These are phyloP conservation scores for Tolypocladium tropicale DNA, from an alignment of 2,329 filamentous ascomycete species.

Conservation along the genomic window DNA sequence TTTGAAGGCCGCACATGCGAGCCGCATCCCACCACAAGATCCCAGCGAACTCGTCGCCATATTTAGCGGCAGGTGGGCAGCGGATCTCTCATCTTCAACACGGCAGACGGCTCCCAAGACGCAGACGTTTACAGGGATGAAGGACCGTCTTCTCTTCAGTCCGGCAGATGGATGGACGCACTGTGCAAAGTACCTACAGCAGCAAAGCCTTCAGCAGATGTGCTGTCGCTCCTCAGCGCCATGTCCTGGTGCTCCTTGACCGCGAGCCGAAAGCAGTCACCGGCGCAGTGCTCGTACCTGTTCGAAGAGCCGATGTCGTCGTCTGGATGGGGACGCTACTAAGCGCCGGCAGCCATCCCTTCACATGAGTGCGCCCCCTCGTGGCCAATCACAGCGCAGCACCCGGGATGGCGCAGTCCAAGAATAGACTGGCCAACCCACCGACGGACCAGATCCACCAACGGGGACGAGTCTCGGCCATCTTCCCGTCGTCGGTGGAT, in stretches of 20 bases:
- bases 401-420: not conserved
- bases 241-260: not conserved
- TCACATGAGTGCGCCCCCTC: not conserved
- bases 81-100: not conserved
- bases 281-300: not conserved
- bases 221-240: not conserved
- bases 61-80: too few species aligned
- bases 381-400: conserved; percentile 2
- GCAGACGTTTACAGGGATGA: too few species aligned
- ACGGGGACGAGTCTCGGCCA: not conserved
- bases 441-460: not conserved
- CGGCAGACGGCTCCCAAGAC: too few species aligned
- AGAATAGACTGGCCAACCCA: not conserved
- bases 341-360: conserved; percentile 4
- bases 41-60: not conserved
- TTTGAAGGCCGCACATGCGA: not conserved
- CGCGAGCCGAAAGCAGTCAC: not conserved
- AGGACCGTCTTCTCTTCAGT: not conserved
- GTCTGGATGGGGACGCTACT: conserved; percentile 1
- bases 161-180: not conserved
- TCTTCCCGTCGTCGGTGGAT: too few species aligned
- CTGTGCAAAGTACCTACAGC: not conserved
- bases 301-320: not conserved
- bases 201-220: not conserved
- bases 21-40: not conserved